Evolutionary conservation across 208 protist genomes (phyloP), one percentile per base, ranked within the genome.

Genomic region (Leishmania mexicana): DNA sequence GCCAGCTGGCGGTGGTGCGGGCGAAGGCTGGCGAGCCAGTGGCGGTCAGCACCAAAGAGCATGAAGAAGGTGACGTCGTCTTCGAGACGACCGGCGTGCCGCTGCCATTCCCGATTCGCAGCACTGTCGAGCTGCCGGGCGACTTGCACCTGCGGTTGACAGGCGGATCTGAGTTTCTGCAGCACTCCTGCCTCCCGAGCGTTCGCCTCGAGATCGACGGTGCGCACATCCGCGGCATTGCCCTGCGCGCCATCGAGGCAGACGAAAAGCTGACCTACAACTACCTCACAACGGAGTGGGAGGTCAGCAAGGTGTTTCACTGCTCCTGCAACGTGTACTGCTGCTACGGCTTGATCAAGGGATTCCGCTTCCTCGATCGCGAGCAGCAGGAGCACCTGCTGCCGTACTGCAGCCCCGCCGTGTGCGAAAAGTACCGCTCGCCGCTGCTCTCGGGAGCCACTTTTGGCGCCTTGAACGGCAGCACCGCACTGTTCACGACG

Each of bases 221-320:
- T 47, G 83, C 87, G n/a, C 77, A 53, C 54, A 89, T 96, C 65
- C 90, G 88, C 81, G 95, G 89, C 77, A 78, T 96, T 31, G 92
- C 95, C 31, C 83, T 95, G 7, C 95, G 95, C 45, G 75, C 83
- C 68, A 97, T 97, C 73, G 90, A 93, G 75, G 80, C 81, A 31
- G 88, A 89, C 38, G 95, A 97, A 83, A 81, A 81, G 76, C 84
- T 97, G 49, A 95, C 93, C 51, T 96, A 85, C 89, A 96, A 97
- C 83, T 97, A 96, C 83, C 87, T 97, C 51, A 94, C 88, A 78
- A 96, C 93, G 42, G 93, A 97, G 85, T 97, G 91, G 91, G 88
- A 96, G 78, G 84, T 97, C 82, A 89, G 85, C 58, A 90, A 94
- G 77, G 90, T 93, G 28, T 97, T 97, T 80, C 83, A 89, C 76